These are phyloP conservation scores for Pigoraptor vietnamica DNA, from an alignment of 78 protist genomes.

Conservation along the genomic window DNA sequence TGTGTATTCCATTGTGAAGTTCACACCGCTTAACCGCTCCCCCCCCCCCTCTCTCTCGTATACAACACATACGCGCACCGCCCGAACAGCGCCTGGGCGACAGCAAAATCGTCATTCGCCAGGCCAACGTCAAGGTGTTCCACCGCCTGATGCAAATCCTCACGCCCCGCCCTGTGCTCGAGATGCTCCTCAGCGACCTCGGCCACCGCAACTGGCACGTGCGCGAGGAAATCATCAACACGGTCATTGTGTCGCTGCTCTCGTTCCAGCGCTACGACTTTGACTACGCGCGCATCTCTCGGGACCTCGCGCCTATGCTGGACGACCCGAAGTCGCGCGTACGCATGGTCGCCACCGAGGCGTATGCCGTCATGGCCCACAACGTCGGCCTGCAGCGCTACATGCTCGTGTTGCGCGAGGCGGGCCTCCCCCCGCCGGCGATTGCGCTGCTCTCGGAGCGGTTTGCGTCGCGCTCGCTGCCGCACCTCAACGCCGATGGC, in stretches of 20 bases:
- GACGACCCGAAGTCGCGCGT: neutral
- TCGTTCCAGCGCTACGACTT: neutral
- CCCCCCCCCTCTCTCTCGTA: neutral
- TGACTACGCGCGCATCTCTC: neutral
- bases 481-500: neutral
- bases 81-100: neutral
- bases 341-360: neutral
- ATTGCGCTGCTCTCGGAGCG: neutral
- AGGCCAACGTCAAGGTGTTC: neutral
- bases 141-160: neutral
- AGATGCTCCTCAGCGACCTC: neutral
- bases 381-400: neutral
- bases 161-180: neutral
- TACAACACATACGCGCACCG: neutral
- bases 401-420: neutral
- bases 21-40: neutral
- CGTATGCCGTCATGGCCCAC: neutral
- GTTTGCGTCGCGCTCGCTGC: neutral
- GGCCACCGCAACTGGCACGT: conserved; percentile 6
- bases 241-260: neutral
- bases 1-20: too few relatives aligned
- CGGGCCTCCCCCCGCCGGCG: neutral
- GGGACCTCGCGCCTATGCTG: neutral
- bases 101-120: neutral
- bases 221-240: conserved; percentile 1